A percentile compares a stretch with the other conserved stretches of the same genome.
Evolutionary conservation across 805 yeast species (phyloP).

Genomic region (Ogataea nakhonphanomensis): DNA sequence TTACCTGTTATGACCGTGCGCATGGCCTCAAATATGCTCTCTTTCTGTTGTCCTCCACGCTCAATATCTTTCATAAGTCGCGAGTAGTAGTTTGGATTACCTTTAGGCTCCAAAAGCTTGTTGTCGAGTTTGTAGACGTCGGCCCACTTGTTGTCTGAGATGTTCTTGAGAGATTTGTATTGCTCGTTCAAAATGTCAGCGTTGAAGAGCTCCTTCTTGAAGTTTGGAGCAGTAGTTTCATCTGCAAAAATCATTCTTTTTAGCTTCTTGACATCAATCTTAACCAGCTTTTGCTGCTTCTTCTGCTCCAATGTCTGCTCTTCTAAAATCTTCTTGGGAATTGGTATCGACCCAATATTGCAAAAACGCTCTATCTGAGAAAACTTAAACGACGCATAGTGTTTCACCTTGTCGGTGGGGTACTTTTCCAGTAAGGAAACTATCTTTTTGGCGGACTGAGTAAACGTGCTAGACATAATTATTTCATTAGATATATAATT

Average conservation of each 20-base stretch:
- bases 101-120: slow-evolving; percentile 73
- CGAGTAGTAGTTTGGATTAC: slow-evolving; percentile 75
- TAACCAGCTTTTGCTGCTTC: slow-evolving; percentile 35
- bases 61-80: slow-evolving; percentile 66
- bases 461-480: slow-evolving; percentile 5
- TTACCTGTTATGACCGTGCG: slow-evolving; percentile 76
- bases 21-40: slow-evolving; percentile 59
- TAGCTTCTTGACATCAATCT: slow-evolving; percentile 34
- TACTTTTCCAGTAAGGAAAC: slow-evolving; percentile 55
- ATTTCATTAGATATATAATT: slow-evolving; percentile 5
- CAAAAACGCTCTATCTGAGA: slow-evolving; percentile 57
- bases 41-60: slow-evolving; percentile 60
- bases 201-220: slow-evolving; percentile 48
- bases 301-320: slow-evolving; percentile 31
- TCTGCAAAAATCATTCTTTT: slow-evolving; percentile 37
- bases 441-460: slow-evolving; percentile 45
- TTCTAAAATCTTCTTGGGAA: slow-evolving; percentile 36
- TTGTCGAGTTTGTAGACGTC: slow-evolving; percentile 62
- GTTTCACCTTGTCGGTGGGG: slow-evolving; percentile 68
- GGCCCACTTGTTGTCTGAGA: slow-evolving; percentile 58
- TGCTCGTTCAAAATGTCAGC: slow-evolving; percentile 50
- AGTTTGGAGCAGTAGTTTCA: slow-evolving; percentile 36
- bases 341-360: slow-evolving; percentile 46
- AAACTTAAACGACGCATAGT: slow-evolving; percentile 67
- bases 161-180: slow-evolving; percentile 51